Conservation (phyloP, 2,329 filamentous ascomycete species). For the Scedosporium boydii region DNA sequence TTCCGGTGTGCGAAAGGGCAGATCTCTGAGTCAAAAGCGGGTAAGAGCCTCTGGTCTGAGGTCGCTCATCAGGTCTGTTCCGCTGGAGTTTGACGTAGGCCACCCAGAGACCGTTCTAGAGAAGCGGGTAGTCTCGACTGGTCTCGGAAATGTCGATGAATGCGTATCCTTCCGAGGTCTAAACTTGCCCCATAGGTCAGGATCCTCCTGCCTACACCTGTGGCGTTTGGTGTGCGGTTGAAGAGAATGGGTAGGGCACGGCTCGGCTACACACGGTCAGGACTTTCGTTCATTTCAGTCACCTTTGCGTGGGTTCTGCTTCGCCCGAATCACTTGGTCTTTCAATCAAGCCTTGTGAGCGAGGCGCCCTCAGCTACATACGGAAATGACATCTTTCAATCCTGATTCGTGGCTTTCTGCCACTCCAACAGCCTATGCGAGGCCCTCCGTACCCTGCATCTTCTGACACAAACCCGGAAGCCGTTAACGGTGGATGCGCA, state of each 20-base stretch:
- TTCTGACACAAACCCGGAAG: constrained; percentile 15
- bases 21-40: constrained; percentile 54
- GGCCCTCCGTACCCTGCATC: constrained; percentile 33
- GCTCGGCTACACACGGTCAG: constrained; percentile 39
- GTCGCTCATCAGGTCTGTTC: constrained; percentile 64
- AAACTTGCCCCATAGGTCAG: not conserved
- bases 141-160: constrained; percentile 14
- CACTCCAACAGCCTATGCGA: constrained; percentile 27
- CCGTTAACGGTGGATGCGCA: constrained; percentile 12
- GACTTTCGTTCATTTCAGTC: constrained; percentile 23
- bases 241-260: constrained; percentile 13
- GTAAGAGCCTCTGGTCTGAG: constrained; percentile 64
- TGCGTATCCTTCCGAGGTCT: constrained; percentile 4
- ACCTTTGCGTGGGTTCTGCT: constrained; percentile 18
- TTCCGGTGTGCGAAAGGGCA: constrained; percentile 41
- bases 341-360: constrained; percentile 16
- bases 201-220: not conserved
- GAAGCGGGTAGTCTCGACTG: constrained; percentile 15
- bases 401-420: constrained; percentile 14
- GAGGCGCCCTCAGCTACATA: constrained; percentile 32
- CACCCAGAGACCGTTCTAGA: constrained; percentile 27
- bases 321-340: constrained; percentile 19
- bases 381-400: constrained; percentile 28
- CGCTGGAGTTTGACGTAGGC: constrained; percentile 55
- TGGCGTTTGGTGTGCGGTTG: constrained; percentile 13